Base-by-base conservation (phyloP, 495 filamentous ascomycete genomes). In the Astrocystis sublimbata region DNA sequence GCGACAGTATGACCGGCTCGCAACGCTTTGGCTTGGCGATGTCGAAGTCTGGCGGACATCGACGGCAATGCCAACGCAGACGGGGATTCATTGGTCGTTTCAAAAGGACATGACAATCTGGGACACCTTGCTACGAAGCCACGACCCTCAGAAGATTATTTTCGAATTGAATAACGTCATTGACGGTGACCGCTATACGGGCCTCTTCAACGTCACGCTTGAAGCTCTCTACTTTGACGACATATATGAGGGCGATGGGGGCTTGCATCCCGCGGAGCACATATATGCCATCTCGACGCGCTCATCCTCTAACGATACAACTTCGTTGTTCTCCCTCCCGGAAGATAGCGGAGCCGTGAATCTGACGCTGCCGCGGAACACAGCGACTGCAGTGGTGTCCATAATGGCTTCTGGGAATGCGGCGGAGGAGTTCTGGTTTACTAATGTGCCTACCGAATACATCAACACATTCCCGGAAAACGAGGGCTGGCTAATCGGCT, bases 351-450 rank as follows among this genome's bases (percentile, higher is more conserved):
- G 89, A 0, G 82, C 80, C 0, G 83, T 86, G 64, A 79, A 74
- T 4, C 73, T 93, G 47, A 62, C 58, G 15, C 70, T 91, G 17
- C 90, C 91, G 0, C 75, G 74, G 24, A 87, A 88, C 63, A 77
- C 78, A 2, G 83, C 83, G 55, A 85, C 86, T 50, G 92, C 92
- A 5, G 83, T 93, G 9, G 85, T 96, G 35, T 86, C 88, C 4
- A 79, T 97, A 4, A 86, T 86, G 0, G 89, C 91, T 12, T 90
- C 86, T 62, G 92, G 92, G 0, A 92, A 96, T 66, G 82, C 83
- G 0, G 73, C 76, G 0, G 92, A 96, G 68, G 92, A 96, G 65
- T 96, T 97, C 68, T 97, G 92, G 92, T 96, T 89, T 81, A 85
- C 82, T 21, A 96, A 96, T 72, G 89, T 92, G 3, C 80, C 89